A percentile compares a stretch with the other conserved stretches of the same genome.
phyloP scores from a whole-genome alignment of 441 rosid species.

The Eruca vesicaria region DNA sequence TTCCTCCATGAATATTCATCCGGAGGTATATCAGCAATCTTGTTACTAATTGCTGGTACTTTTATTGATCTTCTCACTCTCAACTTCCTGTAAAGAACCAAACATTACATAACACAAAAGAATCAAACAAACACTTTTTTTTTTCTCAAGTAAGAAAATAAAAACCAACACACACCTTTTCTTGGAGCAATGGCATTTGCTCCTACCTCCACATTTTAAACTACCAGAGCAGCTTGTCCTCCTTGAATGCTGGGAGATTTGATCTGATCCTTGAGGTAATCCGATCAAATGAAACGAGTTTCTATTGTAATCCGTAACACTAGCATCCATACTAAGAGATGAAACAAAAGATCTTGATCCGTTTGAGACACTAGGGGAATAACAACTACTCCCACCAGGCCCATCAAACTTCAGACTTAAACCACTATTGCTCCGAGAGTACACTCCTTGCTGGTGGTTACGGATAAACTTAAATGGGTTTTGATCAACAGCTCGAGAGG shows the following conservation, averaged over 20 bases:
- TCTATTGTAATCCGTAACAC: constrained; percentile 37
- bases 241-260: constrained; percentile 37
- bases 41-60: constrained; percentile 55
- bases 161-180: constrained; percentile 39
- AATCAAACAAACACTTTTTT: neutral
- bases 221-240: constrained; percentile 47
- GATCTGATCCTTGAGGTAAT: constrained; percentile 15
- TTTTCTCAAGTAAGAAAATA: neutral
- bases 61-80: constrained; percentile 44
- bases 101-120: neutral
- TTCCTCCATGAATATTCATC: constrained; percentile 56
- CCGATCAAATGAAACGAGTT: constrained; percentile 49
- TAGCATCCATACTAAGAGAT: constrained; percentile 42
- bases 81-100: constrained; percentile 30
- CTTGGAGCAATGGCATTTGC: constrained; percentile 65
- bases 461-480: constrained; percentile 32
- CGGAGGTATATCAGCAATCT: constrained; percentile 51
- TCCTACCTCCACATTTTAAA: constrained; percentile 42
- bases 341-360: constrained; percentile 50
- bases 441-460: constrained; percentile 34
- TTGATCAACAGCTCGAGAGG: constrained; percentile 21
- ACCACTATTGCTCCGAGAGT: constrained; percentile 39
- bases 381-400: constrained; percentile 35
- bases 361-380: constrained; percentile 44
- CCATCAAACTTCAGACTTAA: constrained; percentile 57